Conservation (phyloP, 2,329 filamentous ascomycete genomes). For the Acrodontium crateriforme region DNA sequence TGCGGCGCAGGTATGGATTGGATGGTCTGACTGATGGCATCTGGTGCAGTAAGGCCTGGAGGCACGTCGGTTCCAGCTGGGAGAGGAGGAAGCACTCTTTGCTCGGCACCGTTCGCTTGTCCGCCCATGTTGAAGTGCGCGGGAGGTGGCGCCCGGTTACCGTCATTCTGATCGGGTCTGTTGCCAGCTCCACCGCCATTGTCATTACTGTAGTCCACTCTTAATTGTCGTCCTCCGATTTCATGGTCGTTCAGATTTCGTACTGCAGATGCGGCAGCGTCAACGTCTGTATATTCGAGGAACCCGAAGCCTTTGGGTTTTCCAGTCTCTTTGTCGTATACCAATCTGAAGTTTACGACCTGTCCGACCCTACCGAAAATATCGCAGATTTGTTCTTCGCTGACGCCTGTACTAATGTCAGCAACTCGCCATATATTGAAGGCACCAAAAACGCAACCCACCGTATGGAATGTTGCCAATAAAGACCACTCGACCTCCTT, state of each 20-base stretch:
- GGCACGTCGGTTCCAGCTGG: conserved; percentile 76
- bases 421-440: not conserved
- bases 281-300: conserved; percentile 84
- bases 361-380: conserved; percentile 85
- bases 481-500: conserved; percentile 66
- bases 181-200: conserved; percentile 49
- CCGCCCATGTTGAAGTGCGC: conserved; percentile 31
- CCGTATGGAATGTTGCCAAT: conserved; percentile 79
- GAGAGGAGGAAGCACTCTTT: conserved; percentile 57
- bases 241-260: conserved; percentile 92
- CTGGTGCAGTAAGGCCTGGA: conserved; percentile 67
- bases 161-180: conserved; percentile 5
- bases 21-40: conserved; percentile 85
- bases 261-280: conserved; percentile 84
- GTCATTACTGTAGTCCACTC: conserved; percentile 93
- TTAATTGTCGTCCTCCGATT: conserved; percentile 83
- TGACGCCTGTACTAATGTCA: conserved; percentile 50
- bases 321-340: conserved; percentile 90
- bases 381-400: conserved; percentile 89
- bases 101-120: conserved; percentile 19
- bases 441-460: conserved; percentile 25
- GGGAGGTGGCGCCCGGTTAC: conserved; percentile 21
- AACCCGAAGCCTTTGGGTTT: conserved; percentile 95
- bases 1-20: conserved; percentile 75
- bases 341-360: conserved; percentile 80